Evolutionary conservation across 2,329 filamentous ascomycete species (phyloP), one percentile per base, ranked within the genome.

Genomic region (Trichophyton equinum): DNA sequence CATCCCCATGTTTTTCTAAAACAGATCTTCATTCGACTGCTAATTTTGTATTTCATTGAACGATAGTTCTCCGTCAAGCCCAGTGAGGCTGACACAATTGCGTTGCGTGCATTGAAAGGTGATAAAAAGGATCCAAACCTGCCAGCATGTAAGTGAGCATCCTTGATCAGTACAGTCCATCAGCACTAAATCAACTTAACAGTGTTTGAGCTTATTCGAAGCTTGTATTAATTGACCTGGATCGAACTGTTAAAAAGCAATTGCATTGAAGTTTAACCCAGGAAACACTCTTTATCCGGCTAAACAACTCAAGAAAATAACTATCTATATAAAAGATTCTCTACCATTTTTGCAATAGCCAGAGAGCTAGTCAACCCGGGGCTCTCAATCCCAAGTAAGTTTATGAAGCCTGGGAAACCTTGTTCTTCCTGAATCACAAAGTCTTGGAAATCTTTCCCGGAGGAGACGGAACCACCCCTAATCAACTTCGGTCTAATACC

Each of bases 381-480:
- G 73, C 89, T 95, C 78, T 97, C 92, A 67, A 96, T 96, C 0
- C 91, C 92, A 67, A 97, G 70, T 66, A 97, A 71, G 76, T 96
- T 96, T 7, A 97, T 81, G 81, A 92, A 96, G 1, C 89, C 91
- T 1, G 82, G 76, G 68, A 83, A 91, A 0, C 88, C 91, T 1
- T 89, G 82, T 73, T 96, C 91, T 67, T 81, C 83, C 63, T 80
- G 74, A 53, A 99, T 86, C 15, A 89, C 79, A 70, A 99, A 97
- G 72, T 99, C 94, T 64, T 87, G 80, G 69, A 95, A 95, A 0
- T 82, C 85, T 64, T 82, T 82, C 1, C 75, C 75, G 4, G 77
- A 77, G 44, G 73, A 73, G 33, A 74, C 74, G 13, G 86, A 85
- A 0, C 84, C 84, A 8, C 82, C 78, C 40, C 77, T 78, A 1